phyloP scores from a whole-genome alignment of 129 eudicot genomes.

The Flaveria bidentis region DNA sequence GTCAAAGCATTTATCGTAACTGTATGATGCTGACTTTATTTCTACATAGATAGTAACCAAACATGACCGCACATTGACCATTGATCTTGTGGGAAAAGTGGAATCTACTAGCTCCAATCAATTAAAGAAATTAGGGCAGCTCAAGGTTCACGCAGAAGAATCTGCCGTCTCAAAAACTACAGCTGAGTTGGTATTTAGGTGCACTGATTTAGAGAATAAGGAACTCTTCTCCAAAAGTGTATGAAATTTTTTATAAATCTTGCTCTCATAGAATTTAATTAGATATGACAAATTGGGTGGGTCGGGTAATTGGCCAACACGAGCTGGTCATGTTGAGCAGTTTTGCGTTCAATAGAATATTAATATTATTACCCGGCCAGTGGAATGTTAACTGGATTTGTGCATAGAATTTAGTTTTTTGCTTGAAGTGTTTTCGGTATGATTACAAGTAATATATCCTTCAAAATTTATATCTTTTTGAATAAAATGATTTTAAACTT shows the following conservation, averaged over 20 bases:
- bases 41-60: constrained; percentile 73
- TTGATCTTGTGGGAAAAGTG: constrained; percentile 56
- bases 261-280: constrained; percentile 13
- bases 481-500: neutral
- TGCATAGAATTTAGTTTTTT: neutral
- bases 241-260: constrained; percentile 29
- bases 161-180: constrained; percentile 73
- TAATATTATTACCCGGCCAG: neutral
- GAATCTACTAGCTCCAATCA: constrained; percentile 50
- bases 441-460: neutral
- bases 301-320: neutral
- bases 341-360: neutral
- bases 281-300: neutral
- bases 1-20: constrained; percentile 10
- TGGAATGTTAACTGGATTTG: neutral
- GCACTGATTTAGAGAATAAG: constrained; percentile 86
- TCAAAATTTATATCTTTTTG: neutral
- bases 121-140: constrained; percentile 64
- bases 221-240: constrained; percentile 96
- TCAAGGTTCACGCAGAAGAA: constrained; percentile 83
- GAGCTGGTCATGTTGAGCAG: neutral
- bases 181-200: constrained; percentile 76
- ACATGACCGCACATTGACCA: constrained; percentile 56
- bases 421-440: neutral
- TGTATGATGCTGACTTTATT: constrained; percentile 33